A percentile compares a stretch with the other conserved stretches of the same genome.
These are phyloP conservation scores for Magnaporthales sp. DNA, from an alignment of 2,329 filamentous ascomycete species.

Conservation along the genomic window DNA sequence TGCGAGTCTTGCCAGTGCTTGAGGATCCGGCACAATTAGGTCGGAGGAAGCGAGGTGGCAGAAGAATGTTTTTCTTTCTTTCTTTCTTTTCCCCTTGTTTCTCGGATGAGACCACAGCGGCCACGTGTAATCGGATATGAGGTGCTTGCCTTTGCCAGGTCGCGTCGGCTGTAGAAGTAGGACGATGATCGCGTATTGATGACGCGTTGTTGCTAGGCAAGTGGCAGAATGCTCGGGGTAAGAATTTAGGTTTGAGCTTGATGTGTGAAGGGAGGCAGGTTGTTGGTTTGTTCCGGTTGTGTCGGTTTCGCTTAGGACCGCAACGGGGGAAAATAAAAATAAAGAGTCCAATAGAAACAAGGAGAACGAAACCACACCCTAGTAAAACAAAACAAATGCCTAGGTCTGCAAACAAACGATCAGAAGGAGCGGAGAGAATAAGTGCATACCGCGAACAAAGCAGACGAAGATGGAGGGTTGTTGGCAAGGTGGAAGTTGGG, in stretches of 20 bases:
- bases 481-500: conserved; percentile 2
- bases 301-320: neutral
- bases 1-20: conserved; percentile 7
- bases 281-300: neutral
- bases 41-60: neutral
- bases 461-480: neutral
- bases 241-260: neutral
- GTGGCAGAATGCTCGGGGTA: neutral
- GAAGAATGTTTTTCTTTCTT: neutral
- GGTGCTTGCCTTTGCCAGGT: neutral
- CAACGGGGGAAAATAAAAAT: neutral
- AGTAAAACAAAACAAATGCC: neutral
- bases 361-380: neutral
- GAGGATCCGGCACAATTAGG: neutral
- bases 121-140: neutral
- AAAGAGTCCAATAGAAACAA: neutral
- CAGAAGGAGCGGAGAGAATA: conserved; percentile 3
- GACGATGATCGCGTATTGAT: neutral
- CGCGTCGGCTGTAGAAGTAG: neutral
- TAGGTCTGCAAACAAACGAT: neutral
- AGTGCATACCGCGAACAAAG: neutral
- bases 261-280: neutral
- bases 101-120: neutral
- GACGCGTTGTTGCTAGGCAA: neutral
- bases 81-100: too few relatives aligned